Percentiles rank a stretch among this genome's conserved stretches.
Conservation (phyloP, 225 moss, liverwort and hornwort genomes). For the Bryum argenteum region DNA sequence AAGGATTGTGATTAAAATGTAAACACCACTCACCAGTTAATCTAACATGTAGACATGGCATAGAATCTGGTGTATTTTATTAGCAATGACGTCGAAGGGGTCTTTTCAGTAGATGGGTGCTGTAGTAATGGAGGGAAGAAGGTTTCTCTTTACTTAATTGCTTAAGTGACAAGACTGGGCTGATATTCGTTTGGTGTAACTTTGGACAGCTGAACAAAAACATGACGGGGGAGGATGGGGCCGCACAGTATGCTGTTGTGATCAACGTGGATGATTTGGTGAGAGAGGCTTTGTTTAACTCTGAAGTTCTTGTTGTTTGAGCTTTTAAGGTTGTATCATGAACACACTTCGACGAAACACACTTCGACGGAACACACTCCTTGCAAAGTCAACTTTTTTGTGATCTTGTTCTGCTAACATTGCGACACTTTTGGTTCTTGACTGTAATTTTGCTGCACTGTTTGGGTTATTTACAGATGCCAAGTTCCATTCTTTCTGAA, state of each 20-base stretch:
- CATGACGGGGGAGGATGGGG: constrained; percentile 57
- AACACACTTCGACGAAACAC: background rate
- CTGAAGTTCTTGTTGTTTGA: constrained; percentile 19
- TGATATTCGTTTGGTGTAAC: constrained; percentile 12
- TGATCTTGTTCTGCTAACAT: constrained; percentile 8
- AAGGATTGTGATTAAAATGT: background rate
- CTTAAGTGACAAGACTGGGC: constrained; percentile 21
- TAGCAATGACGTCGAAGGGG: background rate
- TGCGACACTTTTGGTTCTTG: constrained; percentile 3
- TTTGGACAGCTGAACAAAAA: constrained; percentile 80
- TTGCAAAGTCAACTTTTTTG: constrained; percentile 17
- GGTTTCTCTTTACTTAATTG: background rate
- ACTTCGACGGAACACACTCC: constrained; percentile 1
- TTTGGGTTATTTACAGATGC: constrained; percentile 20
- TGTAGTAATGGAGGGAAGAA: background rate
- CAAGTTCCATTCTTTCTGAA: constrained; percentile 1
- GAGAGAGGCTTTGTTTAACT: constrained; percentile 37
- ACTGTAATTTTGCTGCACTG: background rate
- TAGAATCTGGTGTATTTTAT: background rate
- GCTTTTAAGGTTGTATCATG: constrained; percentile 12
- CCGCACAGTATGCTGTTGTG: constrained; percentile 68
- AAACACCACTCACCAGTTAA: background rate
- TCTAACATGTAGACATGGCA: constrained; percentile 5
- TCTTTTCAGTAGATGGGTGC: constrained; percentile 15
- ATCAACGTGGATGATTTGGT: constrained; percentile 82